Base-by-base conservation (phyloP, 768 basidiomycete genomes). In the Rhodotorula diobovata region DNA sequence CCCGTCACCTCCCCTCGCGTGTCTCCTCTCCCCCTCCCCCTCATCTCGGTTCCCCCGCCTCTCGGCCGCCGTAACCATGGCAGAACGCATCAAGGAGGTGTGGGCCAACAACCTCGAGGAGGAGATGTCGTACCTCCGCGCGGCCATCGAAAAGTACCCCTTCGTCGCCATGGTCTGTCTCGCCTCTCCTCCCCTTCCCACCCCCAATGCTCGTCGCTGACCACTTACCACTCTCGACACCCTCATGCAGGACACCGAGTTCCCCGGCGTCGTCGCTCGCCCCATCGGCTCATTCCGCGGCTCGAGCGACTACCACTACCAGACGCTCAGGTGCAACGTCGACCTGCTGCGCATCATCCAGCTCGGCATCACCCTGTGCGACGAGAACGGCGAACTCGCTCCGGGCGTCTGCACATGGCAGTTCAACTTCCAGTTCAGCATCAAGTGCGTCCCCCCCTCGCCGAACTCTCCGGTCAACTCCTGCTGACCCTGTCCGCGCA, bases 331-430 rank as follows among this genome's bases (percentile, higher is more conserved):
- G 71, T 96, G 71, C 46, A 99, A 99, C 81, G 96, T 98, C 78
- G 96, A 99, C 85, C 84, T 98, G 60, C 85, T 99, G 76, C 93
- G 92, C 83, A 90, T 98, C 82, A 97, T 99, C 61, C 96, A 99
- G 82, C 87, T 98, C 71, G 96, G 96, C 11, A 86, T 99, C 74
- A 96, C 96, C 12, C 83, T 99, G 39, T 89, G 91, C 51, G 93
- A 98, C 80, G 93, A 94, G 80, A 87, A 96, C 43, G 96, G 96
- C 10, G 89, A 93, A 78, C 87, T 88, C 67, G 92, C 94, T 20
- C 87, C 87, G 76, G 94, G 95, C 63, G 86, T 89, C 46, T 90
- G 90, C 41, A 96, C 94, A 63, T 99, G 96, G 96, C 96, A 99
- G 81, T 99, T 99, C 83, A 99, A 99, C 81, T 98, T 99, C 83